Conservation (phyloP, 495 filamentous ascomycete species). For the Hyaloscypha hepaticicola region DNA sequence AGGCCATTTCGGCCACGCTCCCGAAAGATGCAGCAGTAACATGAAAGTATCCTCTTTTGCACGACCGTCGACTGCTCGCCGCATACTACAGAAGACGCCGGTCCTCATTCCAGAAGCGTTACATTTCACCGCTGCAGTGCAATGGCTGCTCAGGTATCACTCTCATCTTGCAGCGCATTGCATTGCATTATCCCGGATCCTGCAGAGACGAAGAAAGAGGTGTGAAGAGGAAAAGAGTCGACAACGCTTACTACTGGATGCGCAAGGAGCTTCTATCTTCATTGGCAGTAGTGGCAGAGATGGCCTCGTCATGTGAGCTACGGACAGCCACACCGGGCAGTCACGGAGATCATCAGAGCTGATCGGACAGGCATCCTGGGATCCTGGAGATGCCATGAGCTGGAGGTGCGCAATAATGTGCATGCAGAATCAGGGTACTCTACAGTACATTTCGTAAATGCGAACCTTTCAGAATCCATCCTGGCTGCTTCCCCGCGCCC, state of each 20-base stretch:
- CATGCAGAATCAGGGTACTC: no score
- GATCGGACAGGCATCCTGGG: background rate
- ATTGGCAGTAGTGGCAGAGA: background rate
- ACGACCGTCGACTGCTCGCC: background rate
- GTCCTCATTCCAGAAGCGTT: constrained; percentile 5
- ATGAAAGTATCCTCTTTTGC: background rate
- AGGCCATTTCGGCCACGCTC: constrained; percentile 21
- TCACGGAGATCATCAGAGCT: constrained; percentile 9
- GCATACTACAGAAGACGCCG: background rate
- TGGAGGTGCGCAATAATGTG: background rate
- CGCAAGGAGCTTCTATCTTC: background rate
- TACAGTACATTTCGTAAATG: no score
- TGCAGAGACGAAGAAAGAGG: background rate
- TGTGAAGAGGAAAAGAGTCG: background rate
- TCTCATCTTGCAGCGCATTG: constrained; percentile 5
- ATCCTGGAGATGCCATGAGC: background rate
- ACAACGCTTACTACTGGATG: background rate
- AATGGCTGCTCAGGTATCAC: background rate
- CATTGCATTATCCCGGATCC: constrained; percentile 13
- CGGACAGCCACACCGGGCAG: background rate
- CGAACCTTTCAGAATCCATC: no score
- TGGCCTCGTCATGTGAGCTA: constrained; percentile 6
- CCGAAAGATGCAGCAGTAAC: constrained; percentile 3
- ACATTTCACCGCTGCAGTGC: constrained; percentile 1
- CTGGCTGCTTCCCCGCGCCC: background rate